A percentile compares a stretch with the other conserved stretches of the same genome.
These are phyloP conservation scores for Aspergillus terreus DNA, from an alignment of 2,329 filamentous ascomycete species.

Conservation along the genomic window DNA sequence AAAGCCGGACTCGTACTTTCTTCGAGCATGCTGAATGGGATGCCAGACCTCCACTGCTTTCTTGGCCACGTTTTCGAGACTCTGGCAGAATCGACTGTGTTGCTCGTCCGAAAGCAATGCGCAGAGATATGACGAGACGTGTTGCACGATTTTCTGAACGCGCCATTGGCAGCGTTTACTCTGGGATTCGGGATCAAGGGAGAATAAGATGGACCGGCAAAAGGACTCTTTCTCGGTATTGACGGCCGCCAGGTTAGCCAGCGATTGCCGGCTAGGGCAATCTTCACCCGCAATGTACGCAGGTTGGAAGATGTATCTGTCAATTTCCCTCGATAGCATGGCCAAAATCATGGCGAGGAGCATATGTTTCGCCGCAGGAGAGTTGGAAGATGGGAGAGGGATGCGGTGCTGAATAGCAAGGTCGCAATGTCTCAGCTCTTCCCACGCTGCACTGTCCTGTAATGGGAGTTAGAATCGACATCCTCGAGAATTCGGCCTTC, in stretches of 20 bases:
- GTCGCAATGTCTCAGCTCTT: constrained; percentile 1
- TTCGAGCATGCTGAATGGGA: constrained; percentile 8
- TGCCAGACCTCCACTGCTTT: constrained; percentile 12
- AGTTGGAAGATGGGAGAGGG: constrained; percentile 30
- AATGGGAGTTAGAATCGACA: not conserved
- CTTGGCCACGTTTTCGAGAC: constrained; percentile 10
- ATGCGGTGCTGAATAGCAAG: constrained; percentile 10
- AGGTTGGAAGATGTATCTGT: constrained; percentile 31
- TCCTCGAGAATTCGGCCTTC: not conserved
- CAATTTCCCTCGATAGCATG: constrained; percentile 24
- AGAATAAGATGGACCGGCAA: constrained; percentile 16
- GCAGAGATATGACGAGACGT: constrained; percentile 5
- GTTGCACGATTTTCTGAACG: not conserved
- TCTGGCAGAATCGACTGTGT: constrained; percentile 8
- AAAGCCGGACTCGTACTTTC: constrained; percentile 13
- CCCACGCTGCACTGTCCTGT: constrained; percentile 7
- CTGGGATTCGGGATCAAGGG: constrained; percentile 13
- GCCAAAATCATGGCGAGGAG: constrained; percentile 27
- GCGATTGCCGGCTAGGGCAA: constrained; percentile 7
- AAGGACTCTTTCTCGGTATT: constrained; percentile 20
- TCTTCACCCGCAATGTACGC: constrained; percentile 22
- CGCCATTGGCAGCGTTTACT: constrained; percentile 1
- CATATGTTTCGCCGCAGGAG: constrained; percentile 30
- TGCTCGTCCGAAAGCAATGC: constrained; percentile 5
- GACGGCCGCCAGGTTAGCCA: constrained; percentile 13